A percentile compares a stretch with the other conserved stretches of the same genome.
Evolutionary conservation across 371 early-diverging fungal species (phyloP).

Genomic region (Nematocida sp.): DNA sequence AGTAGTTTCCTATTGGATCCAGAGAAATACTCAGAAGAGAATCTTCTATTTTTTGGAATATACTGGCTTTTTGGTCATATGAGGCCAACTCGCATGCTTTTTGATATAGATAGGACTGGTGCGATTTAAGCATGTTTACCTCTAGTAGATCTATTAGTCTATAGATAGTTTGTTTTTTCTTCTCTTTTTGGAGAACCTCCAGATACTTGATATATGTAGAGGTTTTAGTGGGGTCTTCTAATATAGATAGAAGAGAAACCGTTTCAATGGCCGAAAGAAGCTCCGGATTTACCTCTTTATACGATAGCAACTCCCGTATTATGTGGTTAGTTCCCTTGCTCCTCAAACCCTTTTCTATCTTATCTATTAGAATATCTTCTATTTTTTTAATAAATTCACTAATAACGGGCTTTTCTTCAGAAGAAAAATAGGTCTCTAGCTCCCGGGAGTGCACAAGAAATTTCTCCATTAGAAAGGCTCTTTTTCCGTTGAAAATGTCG

Average conservation of each 20-base stretch:
- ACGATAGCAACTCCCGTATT: constrained; percentile 19
- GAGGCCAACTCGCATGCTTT: constrained; percentile 40
- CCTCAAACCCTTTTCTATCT: constrained; percentile 22
- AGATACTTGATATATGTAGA: constrained; percentile 31
- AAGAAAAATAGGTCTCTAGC: background rate
- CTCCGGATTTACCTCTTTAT: background rate
- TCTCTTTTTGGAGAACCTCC: constrained; percentile 9
- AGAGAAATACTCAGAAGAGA: constrained; percentile 38
- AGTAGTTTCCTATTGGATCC: constrained; percentile 55
- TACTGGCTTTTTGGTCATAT: constrained; percentile 23
- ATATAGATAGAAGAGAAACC: background rate
- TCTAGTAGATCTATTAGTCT: constrained; percentile 9
- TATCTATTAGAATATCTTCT: background rate
- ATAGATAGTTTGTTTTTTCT: constrained; percentile 15
- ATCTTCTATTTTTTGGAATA: constrained; percentile 51
- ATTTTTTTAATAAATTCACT: background rate
- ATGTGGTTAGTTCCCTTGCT: constrained; percentile 49
- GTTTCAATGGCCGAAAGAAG: background rate
- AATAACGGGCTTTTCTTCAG: background rate
- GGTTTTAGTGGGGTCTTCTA: constrained; percentile 28
- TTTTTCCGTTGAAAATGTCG: constrained; percentile 32
- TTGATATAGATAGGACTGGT: constrained; percentile 59
- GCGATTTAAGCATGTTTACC: constrained; percentile 20
- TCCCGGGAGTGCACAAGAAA: background rate
- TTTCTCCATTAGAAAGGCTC: constrained; percentile 34